Percentiles rank a stretch among this genome's conserved stretches.
Conservation (phyloP, 805 yeast genomes). For the Lachancea quebecensis region DNA sequence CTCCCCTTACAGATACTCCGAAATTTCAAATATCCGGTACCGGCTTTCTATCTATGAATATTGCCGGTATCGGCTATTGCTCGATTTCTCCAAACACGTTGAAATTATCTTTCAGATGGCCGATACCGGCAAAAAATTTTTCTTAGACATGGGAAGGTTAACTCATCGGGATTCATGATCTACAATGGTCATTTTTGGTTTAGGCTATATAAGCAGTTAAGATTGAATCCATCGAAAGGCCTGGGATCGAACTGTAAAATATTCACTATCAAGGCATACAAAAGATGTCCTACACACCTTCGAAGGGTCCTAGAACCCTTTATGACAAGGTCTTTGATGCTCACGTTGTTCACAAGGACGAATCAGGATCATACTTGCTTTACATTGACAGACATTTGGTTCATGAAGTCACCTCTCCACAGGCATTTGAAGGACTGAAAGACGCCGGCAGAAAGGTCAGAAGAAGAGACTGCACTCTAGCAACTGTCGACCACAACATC, state of each 20-base stretch:
- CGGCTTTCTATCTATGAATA: no score
- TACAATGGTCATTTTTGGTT: no score
- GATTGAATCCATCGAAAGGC: no score
- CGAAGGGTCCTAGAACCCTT: slow-evolving; percentile 55
- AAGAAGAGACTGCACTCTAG: slow-evolving; percentile 86
- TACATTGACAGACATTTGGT: slow-evolving; percentile 96
- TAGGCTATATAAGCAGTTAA: no score
- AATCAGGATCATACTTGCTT: slow-evolving; percentile 75
- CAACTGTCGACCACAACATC: slow-evolving; percentile 95
- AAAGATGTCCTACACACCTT: not conserved
- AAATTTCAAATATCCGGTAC: no score
- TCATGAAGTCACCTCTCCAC: slow-evolving; percentile 98
- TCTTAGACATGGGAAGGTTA: not conserved
- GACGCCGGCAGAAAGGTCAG: slow-evolving; percentile 86
- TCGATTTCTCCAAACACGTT: not conserved
- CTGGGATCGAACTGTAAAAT: no score
- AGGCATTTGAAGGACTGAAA: slow-evolving; percentile 92
- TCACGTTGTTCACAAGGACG: slow-evolving; percentile 87
- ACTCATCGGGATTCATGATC: not conserved
- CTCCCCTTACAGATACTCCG: no score
- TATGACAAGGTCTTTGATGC: slow-evolving; percentile 96
- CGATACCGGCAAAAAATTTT: slow-evolving; percentile 10
- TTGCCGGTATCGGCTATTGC: not conserved
- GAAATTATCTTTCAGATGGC: not conserved
- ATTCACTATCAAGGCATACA: no score